Base-by-base conservation (phyloP, 768 basidiomycete genomes). In the Mycena vitilis region DNA sequence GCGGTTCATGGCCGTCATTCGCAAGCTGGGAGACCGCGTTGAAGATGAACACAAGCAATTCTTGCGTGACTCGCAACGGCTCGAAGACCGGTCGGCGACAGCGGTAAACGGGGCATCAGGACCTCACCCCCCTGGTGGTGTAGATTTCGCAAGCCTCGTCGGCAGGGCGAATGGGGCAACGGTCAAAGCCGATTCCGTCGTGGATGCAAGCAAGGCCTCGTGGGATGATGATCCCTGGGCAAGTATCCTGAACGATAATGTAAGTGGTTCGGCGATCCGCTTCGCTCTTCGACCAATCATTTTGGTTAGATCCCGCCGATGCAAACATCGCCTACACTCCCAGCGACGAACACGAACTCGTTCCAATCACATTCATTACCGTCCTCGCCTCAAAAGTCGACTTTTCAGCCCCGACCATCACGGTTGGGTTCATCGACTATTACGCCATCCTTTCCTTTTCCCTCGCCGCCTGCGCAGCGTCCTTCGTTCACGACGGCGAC, bases 21-120 rank as follows among this genome's bases (percentile, higher is more conserved):
- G 84, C 65, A 91, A 88, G 78, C 83, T 91, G 5, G 89, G 94
- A 20, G 89, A 93, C 34, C 90, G 97, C 10, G 96, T 99, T 12
- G 95, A 98, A 80, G 87, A 87, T 72, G 98, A 99, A 77, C 98
- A 99, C 71, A 84, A 91, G 65, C 93, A 95, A 74, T 97, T 96
- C 78, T 84, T 99, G 11, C 90, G 95, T 45, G 98, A 99, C 76
- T 93, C 95, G 2, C 95, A 96, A 71, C 87, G 96, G 37, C 83
- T 96, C 23, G 96, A 98, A 75, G 94, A 95, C 75, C 89, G 85
- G 34, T 92, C 89, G 48, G 82, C 85, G 2, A 80, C 84, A 4
- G 78, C 85, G 5, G 69, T 77, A 20, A 83, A 86, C 73, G 87
- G 86, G 2, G 76, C 76, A 18, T 73, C 79, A 64, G 72, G 76